Evolutionary conservation across 2,329 filamentous ascomycete species (phyloP).

Genomic region (Colletotrichum camelliae): DNA sequence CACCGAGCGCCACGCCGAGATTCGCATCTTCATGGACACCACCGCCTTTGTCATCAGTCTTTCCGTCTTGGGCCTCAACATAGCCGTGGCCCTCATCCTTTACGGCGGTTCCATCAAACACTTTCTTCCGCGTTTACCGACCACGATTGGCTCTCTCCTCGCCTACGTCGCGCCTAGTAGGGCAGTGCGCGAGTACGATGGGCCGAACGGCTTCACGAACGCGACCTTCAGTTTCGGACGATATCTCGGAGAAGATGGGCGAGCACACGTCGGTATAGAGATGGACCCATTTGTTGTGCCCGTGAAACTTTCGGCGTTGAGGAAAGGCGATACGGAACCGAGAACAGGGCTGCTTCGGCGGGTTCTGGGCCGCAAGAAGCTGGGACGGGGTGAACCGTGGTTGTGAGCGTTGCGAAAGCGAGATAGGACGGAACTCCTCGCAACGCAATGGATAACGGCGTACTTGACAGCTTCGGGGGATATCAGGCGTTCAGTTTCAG

Average conservation of each 20-base stretch:
- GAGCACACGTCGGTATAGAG: constrained; percentile 56
- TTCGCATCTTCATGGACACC: constrained; percentile 52
- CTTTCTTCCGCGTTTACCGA: constrained; percentile 57
- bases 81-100: constrained; percentile 44
- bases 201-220: neutral
- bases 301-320: constrained; percentile 16
- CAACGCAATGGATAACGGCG: too few relatives aligned
- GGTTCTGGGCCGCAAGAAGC: neutral
- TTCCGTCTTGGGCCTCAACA: constrained; percentile 46
- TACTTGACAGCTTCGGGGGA: too few relatives aligned
- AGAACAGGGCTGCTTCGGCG: neutral
- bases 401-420: neutral
- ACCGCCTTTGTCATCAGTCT: constrained; percentile 51
- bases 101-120: constrained; percentile 46
- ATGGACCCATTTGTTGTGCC: constrained; percentile 46
- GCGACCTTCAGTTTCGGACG: constrained; percentile 52
- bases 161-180: constrained; percentile 53
- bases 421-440: constrained; percentile 23
- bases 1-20: constrained; percentile 29
- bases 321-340: constrained; percentile 5
- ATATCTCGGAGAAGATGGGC: constrained; percentile 52
- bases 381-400: constrained; percentile 3
- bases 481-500: too few relatives aligned
- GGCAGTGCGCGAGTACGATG: constrained; percentile 37
- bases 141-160: constrained; percentile 51